A percentile compares a stretch with the other conserved stretches of the same genome.
phyloP scores from a whole-genome alignment of 2,329 filamentous ascomycete genomes.

The Fusarium tjaetaba region DNA sequence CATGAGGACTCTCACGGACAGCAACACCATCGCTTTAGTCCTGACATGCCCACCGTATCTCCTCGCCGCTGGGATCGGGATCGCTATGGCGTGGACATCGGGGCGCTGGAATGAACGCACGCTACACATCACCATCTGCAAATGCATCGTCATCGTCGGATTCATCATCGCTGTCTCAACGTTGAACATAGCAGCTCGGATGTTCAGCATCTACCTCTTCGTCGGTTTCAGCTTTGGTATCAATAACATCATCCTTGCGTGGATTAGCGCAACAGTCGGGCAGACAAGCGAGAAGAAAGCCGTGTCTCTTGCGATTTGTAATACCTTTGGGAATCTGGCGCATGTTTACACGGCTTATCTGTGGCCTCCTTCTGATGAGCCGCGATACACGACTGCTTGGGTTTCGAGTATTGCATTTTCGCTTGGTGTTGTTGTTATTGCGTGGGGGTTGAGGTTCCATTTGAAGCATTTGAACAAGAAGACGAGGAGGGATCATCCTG shows the following conservation, averaged over 20 bases:
- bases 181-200: constrained; percentile 22
- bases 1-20: constrained; percentile 58
- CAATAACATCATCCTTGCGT: constrained; percentile 56
- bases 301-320: constrained; percentile 28
- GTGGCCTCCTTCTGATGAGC: constrained; percentile 15
- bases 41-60: constrained; percentile 62
- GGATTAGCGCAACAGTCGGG: constrained; percentile 50
- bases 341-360: constrained; percentile 31
- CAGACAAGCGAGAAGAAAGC: constrained; percentile 59
- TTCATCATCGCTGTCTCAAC: constrained; percentile 42
- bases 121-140: constrained; percentile 38
- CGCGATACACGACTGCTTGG: constrained; percentile 15
- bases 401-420: constrained; percentile 19
- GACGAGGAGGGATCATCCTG: constrained; percentile 14
- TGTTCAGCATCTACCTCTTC: constrained; percentile 50
- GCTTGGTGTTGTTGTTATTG: constrained; percentile 19
- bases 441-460: constrained; percentile 6
- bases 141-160: constrained; percentile 49
- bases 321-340: constrained; percentile 24
- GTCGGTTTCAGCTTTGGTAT: constrained; percentile 52
- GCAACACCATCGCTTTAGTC: constrained; percentile 57
- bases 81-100: constrained; percentile 44
- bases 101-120: constrained; percentile 55
- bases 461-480: constrained; percentile 14
- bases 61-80: constrained; percentile 48